Evolutionary conservation across 148 eudicot species (phyloP).

Genomic region (Heliosperma pusillum): DNA sequence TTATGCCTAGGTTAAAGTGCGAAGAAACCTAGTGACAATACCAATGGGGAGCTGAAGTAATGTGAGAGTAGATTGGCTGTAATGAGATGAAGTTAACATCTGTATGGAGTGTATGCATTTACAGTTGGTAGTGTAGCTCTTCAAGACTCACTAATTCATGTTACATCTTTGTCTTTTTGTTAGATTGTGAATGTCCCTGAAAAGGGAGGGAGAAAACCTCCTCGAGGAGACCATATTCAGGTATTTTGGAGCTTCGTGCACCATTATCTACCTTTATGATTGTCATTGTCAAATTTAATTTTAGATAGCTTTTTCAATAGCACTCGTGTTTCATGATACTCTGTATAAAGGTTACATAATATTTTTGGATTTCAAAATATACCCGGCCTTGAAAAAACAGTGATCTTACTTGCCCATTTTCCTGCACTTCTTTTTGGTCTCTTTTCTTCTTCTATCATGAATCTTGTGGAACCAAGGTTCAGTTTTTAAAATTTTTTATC

Average conservation of each 20-base stretch:
- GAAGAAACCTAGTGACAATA: not conserved
- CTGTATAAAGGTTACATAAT: not conserved
- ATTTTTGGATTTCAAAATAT: not conserved
- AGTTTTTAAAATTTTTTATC: not conserved
- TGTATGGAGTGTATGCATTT: not conserved
- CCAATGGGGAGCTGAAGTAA: not conserved
- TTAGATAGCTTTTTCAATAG: too few species aligned
- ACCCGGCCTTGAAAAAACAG: not conserved
- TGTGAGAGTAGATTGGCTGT: not conserved
- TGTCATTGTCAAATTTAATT: not conserved
- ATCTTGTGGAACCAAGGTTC: not conserved
- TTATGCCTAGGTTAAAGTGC: not conserved
- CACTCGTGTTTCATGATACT: too few species aligned
- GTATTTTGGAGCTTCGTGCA: conserved; percentile 32
- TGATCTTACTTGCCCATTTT: not conserved
- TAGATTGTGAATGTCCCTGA: conserved; percentile 93
- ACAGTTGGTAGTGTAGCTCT: not conserved
- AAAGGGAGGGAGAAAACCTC: conserved; percentile 92
- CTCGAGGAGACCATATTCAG: conserved; percentile 92
- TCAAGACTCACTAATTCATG: conserved; percentile 5
- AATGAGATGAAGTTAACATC: not conserved
- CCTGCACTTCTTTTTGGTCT: not conserved
- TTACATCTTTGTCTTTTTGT: conserved; percentile 2
- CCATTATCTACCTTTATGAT: not conserved
- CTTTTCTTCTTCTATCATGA: not conserved